Conservation (phyloP, 495 filamentous ascomycete species). For the Aspergillus ellipticus region DNA sequence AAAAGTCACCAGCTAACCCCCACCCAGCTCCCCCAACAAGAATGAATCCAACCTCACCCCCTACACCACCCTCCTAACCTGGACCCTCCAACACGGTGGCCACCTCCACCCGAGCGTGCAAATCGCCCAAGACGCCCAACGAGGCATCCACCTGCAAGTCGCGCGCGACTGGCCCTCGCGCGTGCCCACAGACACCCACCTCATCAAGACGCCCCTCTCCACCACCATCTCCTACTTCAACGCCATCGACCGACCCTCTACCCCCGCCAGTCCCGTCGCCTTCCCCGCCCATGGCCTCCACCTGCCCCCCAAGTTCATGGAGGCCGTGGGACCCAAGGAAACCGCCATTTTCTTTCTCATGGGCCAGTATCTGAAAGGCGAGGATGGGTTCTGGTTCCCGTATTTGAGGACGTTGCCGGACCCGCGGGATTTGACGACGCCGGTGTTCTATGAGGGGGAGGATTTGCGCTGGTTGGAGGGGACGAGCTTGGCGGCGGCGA, state of each 20-base stretch:
- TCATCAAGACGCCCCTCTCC: constrained; percentile 42
- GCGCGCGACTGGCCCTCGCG: constrained; percentile 22
- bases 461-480: constrained; percentile 57
- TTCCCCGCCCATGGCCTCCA: constrained; percentile 37
- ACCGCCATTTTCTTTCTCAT: constrained; percentile 53
- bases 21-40: constrained; percentile 9
- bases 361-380: constrained; percentile 48
- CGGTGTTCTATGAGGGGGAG: constrained; percentile 53
- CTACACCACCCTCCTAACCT: constrained; percentile 23
- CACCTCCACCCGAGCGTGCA: constrained; percentile 37
- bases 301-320: constrained; percentile 34
- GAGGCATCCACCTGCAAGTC: constrained; percentile 48
- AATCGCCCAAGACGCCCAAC: constrained; percentile 36
- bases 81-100: constrained; percentile 42
- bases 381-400: constrained; percentile 57
- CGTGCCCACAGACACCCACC: constrained; percentile 30
- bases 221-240: constrained; percentile 53
- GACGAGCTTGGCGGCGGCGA: constrained; percentile 54
- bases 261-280: constrained; percentile 5
- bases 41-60: not conserved
- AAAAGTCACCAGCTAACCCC: constrained; percentile 3
- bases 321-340: constrained; percentile 35
- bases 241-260: constrained; percentile 33
- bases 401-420: constrained; percentile 58
- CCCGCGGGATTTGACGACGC: constrained; percentile 51